Conservation (phyloP, 2,329 filamentous ascomycete genomes). For the Sphaceloma murrayae region DNA sequence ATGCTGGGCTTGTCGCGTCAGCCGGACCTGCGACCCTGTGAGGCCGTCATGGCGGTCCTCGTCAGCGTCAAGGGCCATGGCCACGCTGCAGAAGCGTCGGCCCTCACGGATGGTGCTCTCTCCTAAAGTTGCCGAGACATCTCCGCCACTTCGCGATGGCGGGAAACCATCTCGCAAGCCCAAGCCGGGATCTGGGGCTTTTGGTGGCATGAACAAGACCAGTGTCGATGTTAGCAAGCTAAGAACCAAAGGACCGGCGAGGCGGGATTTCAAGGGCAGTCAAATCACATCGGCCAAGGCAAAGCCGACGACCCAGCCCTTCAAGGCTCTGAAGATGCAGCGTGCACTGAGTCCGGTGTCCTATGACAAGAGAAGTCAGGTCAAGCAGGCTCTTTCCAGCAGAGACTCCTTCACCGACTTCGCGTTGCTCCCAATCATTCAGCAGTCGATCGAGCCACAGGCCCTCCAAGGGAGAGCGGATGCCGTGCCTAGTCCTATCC, state of each 20-base stretch:
- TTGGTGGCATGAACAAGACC: conserved; percentile 50
- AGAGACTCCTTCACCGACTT: conserved; percentile 76
- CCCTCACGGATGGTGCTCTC: conserved; percentile 46
- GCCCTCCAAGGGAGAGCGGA: conserved; percentile 66
- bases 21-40: conserved; percentile 3
- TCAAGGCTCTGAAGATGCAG: conserved; percentile 92
- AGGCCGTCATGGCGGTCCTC: conserved; percentile 29
- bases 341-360: conserved; percentile 64
- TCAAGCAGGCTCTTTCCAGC: conserved; percentile 53
- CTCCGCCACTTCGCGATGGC: conserved; percentile 24
- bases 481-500: conserved; percentile 76
- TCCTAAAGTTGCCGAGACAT: conserved; percentile 32
- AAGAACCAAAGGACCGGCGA: conserved; percentile 33
- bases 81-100: conserved; percentile 34
- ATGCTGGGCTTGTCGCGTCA: conserved; percentile 10
- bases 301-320: conserved; percentile 40
- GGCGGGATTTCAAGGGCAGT: conserved; percentile 28
- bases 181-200: conserved; percentile 47
- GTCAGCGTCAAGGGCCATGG: conserved; percentile 34
- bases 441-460: conserved; percentile 61
- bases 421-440: conserved; percentile 59
- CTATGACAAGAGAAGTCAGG: conserved; percentile 56
- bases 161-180: conserved; percentile 33
- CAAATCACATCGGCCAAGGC: conserved; percentile 35
- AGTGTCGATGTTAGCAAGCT: conserved; percentile 35